These are phyloP conservation scores for Aspergillus latus DNA, from an alignment of 2,329 filamentous ascomycete species.

Conservation along the genomic window DNA sequence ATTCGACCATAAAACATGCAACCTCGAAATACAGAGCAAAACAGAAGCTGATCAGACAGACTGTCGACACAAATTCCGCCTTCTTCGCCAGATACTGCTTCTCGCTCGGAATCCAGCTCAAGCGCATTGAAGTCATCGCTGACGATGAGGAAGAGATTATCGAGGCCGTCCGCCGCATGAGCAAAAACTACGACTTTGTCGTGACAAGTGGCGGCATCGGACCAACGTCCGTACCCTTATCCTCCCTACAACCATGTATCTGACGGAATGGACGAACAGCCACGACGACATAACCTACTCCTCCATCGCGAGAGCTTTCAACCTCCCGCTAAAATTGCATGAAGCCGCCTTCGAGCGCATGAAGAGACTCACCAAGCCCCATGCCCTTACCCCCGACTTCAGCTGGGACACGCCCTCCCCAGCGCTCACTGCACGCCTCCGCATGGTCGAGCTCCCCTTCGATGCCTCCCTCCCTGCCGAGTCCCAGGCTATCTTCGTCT, in stretches of 20 bases:
- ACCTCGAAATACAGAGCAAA: not conserved
- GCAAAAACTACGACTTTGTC: conserved; percentile 84
- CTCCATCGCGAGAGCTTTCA: conserved; percentile 88
- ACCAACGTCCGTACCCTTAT: conserved; percentile 67
- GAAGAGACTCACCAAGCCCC: conserved; percentile 74
- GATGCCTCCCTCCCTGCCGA: conserved; percentile 65
- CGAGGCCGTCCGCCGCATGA: conserved; percentile 85
- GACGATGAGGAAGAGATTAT: conserved; percentile 90
- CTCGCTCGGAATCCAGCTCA: conserved; percentile 66
- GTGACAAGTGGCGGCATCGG: conserved; percentile 95
- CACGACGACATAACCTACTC: conserved; percentile 98
- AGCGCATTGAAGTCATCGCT: conserved; percentile 86
- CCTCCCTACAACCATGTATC: not conserved
- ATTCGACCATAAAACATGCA: conserved; percentile 20
- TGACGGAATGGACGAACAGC: conserved; percentile 44
- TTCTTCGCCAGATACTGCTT: conserved; percentile 68
- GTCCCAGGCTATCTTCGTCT: conserved; percentile 75
- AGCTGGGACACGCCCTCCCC: conserved; percentile 82
- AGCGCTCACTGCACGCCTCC: conserved; percentile 73
- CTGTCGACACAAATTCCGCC: conserved; percentile 65
- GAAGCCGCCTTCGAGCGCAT: conserved; percentile 75
- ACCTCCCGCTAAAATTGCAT: conserved; percentile 73
- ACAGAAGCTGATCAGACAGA: conserved; percentile 41
- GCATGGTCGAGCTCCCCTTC: conserved; percentile 86
- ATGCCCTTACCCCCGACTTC: conserved; percentile 71